Conservation (phyloP, 441 rosid genomes). For the Capsella rubella region DNA sequence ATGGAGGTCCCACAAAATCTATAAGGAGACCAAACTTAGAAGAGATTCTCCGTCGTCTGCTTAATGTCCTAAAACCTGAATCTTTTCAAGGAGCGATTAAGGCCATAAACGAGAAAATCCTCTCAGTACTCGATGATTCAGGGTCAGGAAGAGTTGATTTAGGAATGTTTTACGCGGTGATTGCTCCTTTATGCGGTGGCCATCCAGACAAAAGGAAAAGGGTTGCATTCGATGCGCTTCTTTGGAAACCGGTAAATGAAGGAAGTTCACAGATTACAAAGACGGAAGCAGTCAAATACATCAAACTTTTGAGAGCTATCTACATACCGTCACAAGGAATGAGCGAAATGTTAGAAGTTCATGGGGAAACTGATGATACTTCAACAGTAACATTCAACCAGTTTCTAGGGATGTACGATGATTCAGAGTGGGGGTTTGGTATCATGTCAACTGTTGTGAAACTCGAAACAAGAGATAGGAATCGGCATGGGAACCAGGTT, state of each 20-base stretch:
- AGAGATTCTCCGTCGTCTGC: slow-evolving; percentile 73
- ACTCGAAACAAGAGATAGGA: slow-evolving; percentile 83
- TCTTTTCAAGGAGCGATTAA: slow-evolving; percentile 93
- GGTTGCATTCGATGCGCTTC: slow-evolving; percentile 82
- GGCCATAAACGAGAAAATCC: slow-evolving; percentile 87
- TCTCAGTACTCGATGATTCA: slow-evolving; percentile 70
- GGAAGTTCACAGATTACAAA: slow-evolving; percentile 71
- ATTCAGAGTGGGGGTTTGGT: slow-evolving; percentile 90
- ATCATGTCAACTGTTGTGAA: slow-evolving; percentile 79
- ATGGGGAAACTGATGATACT: slow-evolving; percentile 66
- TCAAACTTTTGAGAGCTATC: slow-evolving; percentile 79
- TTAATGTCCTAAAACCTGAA: slow-evolving; percentile 79
- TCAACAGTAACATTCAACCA: slow-evolving; percentile 72
- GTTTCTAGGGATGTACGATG: slow-evolving; percentile 81
- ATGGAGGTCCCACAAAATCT: slow-evolving; percentile 81
- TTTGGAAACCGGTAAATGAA: slow-evolving; percentile 85
- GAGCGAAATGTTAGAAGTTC: slow-evolving; percentile 74
- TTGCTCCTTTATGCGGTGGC: slow-evolving; percentile 87
- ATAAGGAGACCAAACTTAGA: slow-evolving; percentile 86
- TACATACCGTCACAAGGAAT: slow-evolving; percentile 68
- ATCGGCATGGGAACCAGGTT: slow-evolving; percentile 76
- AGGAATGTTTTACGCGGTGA: slow-evolving; percentile 84
- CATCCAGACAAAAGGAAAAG: slow-evolving; percentile 73
- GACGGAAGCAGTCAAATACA: slow-evolving; percentile 64
- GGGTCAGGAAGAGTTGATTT: slow-evolving; percentile 90